phyloP scores from a whole-genome alignment of 805 yeast genomes.

The Saccharomycopsis fibuligera region DNA sequence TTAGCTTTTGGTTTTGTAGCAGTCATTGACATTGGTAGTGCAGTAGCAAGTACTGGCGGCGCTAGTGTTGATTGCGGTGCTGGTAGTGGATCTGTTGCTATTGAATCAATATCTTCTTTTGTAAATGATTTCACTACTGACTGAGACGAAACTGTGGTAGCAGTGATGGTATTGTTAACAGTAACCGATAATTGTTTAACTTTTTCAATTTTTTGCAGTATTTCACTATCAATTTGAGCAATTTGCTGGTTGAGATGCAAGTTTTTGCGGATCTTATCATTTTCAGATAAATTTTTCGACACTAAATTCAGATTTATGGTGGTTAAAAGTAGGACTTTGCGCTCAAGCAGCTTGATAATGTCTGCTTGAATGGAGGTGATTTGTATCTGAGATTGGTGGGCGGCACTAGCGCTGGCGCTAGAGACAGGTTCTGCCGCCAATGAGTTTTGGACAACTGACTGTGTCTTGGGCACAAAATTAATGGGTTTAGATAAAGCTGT shows the following conservation, averaged over 20 bases:
- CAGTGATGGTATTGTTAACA: no score
- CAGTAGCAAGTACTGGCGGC: neutral
- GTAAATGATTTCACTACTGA: no score
- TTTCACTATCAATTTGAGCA: neutral
- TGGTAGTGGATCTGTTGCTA: neutral
- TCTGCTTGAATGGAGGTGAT: slow-evolving; percentile 3
- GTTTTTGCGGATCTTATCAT: slow-evolving; percentile 13
- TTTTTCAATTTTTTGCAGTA: no score
- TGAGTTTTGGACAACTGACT: neutral
- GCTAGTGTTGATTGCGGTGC: neutral
- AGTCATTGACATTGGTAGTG: no score
- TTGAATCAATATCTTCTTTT: no score
- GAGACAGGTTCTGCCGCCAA: neutral
- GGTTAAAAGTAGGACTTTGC: slow-evolving; percentile 9
- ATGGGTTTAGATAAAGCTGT: neutral
- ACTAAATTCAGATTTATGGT: slow-evolving; percentile 12
- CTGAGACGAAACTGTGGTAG: no score
- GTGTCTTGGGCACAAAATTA: slow-evolving; percentile 6
- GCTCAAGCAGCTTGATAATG: slow-evolving; percentile 10
- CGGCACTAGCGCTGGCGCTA: neutral
- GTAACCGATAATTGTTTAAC: no score
- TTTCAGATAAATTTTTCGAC: slow-evolving; percentile 18
- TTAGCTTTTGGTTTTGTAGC: no score
- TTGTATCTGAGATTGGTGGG: neutral
- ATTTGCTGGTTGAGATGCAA: slow-evolving; percentile 2